These are phyloP conservation scores for Vitis hybrid DNA, from an alignment of 177 flowering plant genomes.

Conservation along the genomic window DNA sequence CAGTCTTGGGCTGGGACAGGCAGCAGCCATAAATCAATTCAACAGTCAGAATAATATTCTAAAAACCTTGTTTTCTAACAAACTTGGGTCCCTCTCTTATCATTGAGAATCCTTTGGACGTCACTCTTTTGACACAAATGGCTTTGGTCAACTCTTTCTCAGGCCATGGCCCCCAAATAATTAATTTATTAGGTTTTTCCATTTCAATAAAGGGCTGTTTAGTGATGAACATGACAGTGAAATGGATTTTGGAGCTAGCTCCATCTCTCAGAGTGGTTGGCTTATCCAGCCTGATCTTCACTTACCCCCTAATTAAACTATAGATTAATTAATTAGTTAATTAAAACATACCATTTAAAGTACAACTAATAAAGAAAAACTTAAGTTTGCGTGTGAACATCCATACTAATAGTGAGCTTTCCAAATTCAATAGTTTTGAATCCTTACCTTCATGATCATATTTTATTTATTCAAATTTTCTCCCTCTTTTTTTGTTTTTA, in stretches of 20 bases:
- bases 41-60: neutral
- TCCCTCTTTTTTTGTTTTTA: no score
- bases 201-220: neutral
- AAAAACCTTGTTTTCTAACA: slow-evolving; percentile 24
- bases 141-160: slow-evolving; percentile 29
- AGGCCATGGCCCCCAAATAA: neutral
- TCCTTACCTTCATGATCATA: neutral
- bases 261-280: slow-evolving; percentile 16
- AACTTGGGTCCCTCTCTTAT: slow-evolving; percentile 33
- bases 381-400: neutral
- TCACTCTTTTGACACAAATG: slow-evolving; percentile 29
- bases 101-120: slow-evolving; percentile 34
- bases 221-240: slow-evolving; percentile 8
- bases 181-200: neutral
- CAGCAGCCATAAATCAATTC: no score
- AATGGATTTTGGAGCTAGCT: slow-evolving; percentile 8
- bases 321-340: neutral
- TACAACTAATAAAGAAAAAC: neutral
- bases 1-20: no score
- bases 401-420: neutral
- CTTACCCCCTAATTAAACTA: neutral
- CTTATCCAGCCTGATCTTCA: neutral
- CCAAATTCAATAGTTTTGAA: neutral
- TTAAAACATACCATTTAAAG: neutral
- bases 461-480: neutral